Base-by-base conservation (phyloP, 2,329 filamentous ascomycete genomes). In the Diplodia mutila region DNA sequence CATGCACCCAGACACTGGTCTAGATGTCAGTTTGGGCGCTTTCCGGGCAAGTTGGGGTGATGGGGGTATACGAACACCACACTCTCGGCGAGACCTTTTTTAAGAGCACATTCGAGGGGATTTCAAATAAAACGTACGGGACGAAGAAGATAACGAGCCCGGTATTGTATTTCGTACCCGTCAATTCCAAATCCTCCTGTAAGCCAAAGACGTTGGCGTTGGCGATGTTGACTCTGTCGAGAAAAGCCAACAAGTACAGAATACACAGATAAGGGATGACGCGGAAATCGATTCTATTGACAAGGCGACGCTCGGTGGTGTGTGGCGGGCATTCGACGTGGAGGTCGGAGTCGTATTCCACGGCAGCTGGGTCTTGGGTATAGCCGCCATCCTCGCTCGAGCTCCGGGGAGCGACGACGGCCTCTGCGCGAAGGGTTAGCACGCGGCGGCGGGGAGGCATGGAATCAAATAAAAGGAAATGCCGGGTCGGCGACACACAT, bases 1-100 rank as follows among this genome's bases (percentile, higher is more conserved):
- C 90, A 97, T 97, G 81, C 94, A 97, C 64, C 87, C 76, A 4
- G 90, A 89, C 27, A 97, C 80, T 83, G 46, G 11, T 14, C 14
- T 16, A 48, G 21, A 29, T 54, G 66, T 34, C 25, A 48, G 39
- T n/a, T 48, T 14, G 12, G 25, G 11, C 11, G n/a, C 4, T 27
- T 21, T 14, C n/a, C 6, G 27, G 23, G 7, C 3, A 25, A 69
- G 16, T 32, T 32, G 29, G 29, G 29, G 29, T 32, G 9, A 2
- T 7, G 29, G 42, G n/a, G 14, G 18, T 29, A 11, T 37, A 54
- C 71, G 61, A 54, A 74, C 80, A 78, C 84, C 84, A 86, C 27
- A 85, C 72, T 69, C 84, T 81, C 0, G 84, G 84, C 70, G 81
- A 83, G 69, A 86, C 78, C 66, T 81, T 81, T 74, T 85, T 85